Conservation (phyloP, 495 filamentous ascomycete species). For the Aspergillus hancockii region DNA sequence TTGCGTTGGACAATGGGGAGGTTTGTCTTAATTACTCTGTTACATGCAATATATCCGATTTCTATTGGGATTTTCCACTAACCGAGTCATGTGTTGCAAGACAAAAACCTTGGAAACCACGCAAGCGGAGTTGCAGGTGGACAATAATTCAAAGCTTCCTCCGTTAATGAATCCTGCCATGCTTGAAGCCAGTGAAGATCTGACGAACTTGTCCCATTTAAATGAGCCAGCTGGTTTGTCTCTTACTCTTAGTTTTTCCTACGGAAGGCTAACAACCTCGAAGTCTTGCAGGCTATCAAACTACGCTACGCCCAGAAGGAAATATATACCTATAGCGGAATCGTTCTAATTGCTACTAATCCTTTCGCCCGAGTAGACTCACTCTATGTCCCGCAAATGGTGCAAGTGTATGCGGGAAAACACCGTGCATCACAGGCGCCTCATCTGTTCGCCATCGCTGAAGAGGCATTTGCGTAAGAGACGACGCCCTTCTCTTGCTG, state of each 20-base stretch:
- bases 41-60: conserved; percentile 8
- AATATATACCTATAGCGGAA: conserved; percentile 99
- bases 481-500: conserved; percentile 6
- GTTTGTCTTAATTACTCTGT: conserved; percentile 47
- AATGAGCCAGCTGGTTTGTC: conserved; percentile 94
- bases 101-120: conserved; percentile 81
- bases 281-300: conserved; percentile 96
- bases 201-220: conserved; percentile 95
- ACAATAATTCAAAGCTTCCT: conserved; percentile 70
- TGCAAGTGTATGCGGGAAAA: conserved; percentile 97
- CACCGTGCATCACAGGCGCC: conserved; percentile 94
- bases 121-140: conserved; percentile 72
- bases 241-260: background rate
- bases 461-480: conserved; percentile 94
- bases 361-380: conserved; percentile 98
- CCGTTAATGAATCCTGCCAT: conserved; percentile 98
- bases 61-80: conserved; percentile 21
- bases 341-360: conserved; percentile 98
- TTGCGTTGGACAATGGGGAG: conserved; percentile 90
- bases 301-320: conserved; percentile 98
- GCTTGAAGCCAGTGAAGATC: conserved; percentile 97
- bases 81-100: conserved; percentile 44
- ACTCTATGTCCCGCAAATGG: conserved; percentile 98
- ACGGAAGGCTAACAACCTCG: conserved; percentile 35
- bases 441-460: conserved; percentile 97